Conservation (phyloP, 352 stramenopile genomes). For the Peronosclerospora sorghi region DNA sequence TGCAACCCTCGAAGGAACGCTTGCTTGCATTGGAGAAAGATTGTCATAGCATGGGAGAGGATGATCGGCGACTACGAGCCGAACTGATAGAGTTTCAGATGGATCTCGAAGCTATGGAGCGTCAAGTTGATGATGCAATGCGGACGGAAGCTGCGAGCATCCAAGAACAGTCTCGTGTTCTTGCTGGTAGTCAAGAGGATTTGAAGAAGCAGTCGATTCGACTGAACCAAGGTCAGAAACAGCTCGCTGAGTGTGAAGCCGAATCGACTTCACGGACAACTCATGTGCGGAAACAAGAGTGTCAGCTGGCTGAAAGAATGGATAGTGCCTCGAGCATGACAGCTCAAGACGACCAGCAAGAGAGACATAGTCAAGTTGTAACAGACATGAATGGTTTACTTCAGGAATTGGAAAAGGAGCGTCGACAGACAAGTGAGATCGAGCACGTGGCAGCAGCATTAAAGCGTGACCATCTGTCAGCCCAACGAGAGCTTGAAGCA, state of each 20-base stretch:
- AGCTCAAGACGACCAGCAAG: conserved; percentile 25
- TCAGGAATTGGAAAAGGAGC: conserved; percentile 33
- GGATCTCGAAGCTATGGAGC: too few relatives aligned
- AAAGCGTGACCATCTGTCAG: conserved; percentile 20
- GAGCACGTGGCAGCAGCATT: conserved; percentile 18
- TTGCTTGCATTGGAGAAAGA: too few relatives aligned
- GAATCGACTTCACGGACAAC: conserved; percentile 16
- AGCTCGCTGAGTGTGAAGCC: conserved; percentile 14
- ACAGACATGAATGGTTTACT: conserved; percentile 37
- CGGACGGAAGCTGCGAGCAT: conserved; percentile 23
- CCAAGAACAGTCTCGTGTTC: conserved; percentile 24
- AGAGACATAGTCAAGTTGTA: conserved; percentile 28
- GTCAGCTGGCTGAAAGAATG: conserved; percentile 24
- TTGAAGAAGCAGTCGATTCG: conserved; percentile 13
- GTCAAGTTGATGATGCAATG: conserved; percentile 25
- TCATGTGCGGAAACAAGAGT: conserved; percentile 34
- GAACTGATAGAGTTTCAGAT: conserved; percentile 40
- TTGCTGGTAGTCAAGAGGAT: conserved; percentile 18
- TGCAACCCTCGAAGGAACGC: conserved; percentile 53
- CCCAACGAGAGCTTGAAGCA: conserved; percentile 29
- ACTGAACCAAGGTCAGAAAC: conserved; percentile 23
- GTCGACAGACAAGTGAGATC: conserved; percentile 19
- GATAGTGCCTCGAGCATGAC: conserved; percentile 26
- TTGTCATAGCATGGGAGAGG: too few relatives aligned
- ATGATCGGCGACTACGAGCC: conserved; percentile 42